These are phyloP conservation scores for Coemansia sp. DNA, from an alignment of 192 early-diverging fungal species.

Conservation along the genomic window DNA sequence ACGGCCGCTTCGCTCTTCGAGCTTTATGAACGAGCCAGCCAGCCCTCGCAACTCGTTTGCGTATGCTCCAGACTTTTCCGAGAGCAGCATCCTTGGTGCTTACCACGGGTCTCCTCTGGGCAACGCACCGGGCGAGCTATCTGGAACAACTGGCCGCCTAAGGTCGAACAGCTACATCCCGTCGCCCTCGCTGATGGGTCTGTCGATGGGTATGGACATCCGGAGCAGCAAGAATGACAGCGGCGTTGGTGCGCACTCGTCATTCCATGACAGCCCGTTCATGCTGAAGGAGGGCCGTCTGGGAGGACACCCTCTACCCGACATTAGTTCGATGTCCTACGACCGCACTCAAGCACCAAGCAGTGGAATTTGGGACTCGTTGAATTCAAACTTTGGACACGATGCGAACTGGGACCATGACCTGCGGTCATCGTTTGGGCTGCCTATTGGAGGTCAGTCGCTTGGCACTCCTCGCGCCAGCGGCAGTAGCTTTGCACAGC, in stretches of 20 bases:
- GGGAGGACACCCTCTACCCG: constrained; percentile 31
- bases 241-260: constrained; percentile 1
- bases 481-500: constrained; percentile 14
- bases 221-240: not conserved
- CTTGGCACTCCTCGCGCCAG: not conserved
- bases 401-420: constrained; percentile 11
- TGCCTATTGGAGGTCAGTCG: constrained; percentile 8
- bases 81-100: not conserved
- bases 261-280: constrained; percentile 25
- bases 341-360: constrained; percentile 4
- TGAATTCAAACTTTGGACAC: constrained; percentile 7
- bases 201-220: constrained; percentile 23
- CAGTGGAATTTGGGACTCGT: constrained; percentile 29
- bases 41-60: constrained; percentile 29
- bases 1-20: constrained; percentile 38
- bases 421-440: constrained; percentile 1
- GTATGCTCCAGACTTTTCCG: not conserved
- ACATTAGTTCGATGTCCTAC: constrained; percentile 17
- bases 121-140: constrained; percentile 10
- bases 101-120: constrained; percentile 14
- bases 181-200: constrained; percentile 25
- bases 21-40: constrained; percentile 31
- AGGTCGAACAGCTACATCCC: constrained; percentile 37
- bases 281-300: constrained; percentile 21
- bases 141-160: constrained; percentile 16